Conservation (phyloP, 768 basidiomycete species). For the Glaciozyma martinii region DNA sequence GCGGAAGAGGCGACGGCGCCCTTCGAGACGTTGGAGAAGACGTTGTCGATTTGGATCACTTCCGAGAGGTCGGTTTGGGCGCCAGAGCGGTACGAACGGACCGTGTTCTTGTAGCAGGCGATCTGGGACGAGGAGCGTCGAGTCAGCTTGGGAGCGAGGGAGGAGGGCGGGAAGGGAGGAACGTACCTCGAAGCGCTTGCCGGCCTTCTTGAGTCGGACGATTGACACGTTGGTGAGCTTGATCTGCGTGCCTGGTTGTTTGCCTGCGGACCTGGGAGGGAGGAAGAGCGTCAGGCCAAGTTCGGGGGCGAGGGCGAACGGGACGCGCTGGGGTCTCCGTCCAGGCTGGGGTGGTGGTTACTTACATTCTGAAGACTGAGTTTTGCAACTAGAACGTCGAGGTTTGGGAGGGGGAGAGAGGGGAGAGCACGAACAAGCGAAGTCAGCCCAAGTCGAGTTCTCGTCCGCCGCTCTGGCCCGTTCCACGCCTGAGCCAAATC, state of each 20-base stretch:
- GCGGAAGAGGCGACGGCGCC: conserved; percentile 81
- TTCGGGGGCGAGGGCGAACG: not conserved
- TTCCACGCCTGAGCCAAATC: no score
- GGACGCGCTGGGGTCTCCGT: no score
- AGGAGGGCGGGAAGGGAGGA: not conserved
- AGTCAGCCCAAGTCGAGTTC: no score
- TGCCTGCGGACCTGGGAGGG: conserved; percentile 28
- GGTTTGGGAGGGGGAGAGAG: not conserved
- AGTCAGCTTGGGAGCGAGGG: not conserved
- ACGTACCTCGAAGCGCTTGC: conserved; percentile 92
- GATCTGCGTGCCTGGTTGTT: conserved; percentile 35
- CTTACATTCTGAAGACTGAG: no score
- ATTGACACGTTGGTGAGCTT: conserved; percentile 96
- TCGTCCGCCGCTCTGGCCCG: no score
- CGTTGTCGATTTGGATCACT: conserved; percentile 89
- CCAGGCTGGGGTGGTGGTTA: no score
- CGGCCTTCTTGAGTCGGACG: conserved; percentile 90
- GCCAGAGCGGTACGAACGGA: conserved; percentile 88
- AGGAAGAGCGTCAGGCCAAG: not conserved
- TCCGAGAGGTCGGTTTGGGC: conserved; percentile 94
- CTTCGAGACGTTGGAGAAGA: conserved; percentile 93
- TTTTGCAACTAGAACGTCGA: no score
- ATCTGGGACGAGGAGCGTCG: conserved; percentile 47
- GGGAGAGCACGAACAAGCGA: no score
- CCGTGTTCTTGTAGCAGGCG: conserved; percentile 99